phyloP scores from a whole-genome alignment of 768 basidiomycete genomes.

The Boletus sp. region DNA sequence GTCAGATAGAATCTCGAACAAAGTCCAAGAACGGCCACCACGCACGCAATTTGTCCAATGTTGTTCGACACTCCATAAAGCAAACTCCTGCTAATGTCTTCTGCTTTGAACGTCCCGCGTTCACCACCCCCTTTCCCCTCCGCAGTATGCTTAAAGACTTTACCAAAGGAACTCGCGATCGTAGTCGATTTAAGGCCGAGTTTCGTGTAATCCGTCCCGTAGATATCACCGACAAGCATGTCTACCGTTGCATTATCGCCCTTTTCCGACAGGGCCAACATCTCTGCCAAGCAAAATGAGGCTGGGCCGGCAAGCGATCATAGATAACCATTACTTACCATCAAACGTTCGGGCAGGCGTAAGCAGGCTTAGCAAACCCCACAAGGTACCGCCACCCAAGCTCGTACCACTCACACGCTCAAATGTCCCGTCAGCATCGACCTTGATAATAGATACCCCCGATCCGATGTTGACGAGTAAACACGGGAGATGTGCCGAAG shows the following conservation, averaged over 20 bases:
- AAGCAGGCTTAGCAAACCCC: constrained; percentile 91
- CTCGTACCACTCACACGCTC: constrained; percentile 98
- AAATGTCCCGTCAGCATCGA: constrained; percentile 91
- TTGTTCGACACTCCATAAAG: constrained; percentile 98
- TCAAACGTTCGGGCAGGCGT: constrained; percentile 97
- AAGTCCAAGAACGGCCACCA: constrained; percentile 25
- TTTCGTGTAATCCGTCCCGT: constrained; percentile 94
- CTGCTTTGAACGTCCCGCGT: constrained; percentile 76
- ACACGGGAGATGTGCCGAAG: constrained; percentile 89
- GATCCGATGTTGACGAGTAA: constrained; percentile 97
- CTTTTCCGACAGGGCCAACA: constrained; percentile 89
- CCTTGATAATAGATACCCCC: constrained; percentile 95
- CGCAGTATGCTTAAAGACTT: constrained; percentile 90
- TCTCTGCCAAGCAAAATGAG: constrained; percentile 56
- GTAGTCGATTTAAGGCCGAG: constrained; percentile 96
- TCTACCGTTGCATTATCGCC: constrained; percentile 94
- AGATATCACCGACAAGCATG: constrained; percentile 99
- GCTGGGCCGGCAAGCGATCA: neutral
- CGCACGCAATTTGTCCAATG: constrained; percentile 99
- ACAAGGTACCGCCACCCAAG: constrained; percentile 94
- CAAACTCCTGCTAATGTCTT: constrained; percentile 93
- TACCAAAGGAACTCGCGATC: constrained; percentile 98
- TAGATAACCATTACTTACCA: constrained; percentile 55
- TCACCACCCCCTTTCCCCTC: constrained; percentile 33
- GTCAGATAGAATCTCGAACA: constrained; percentile 11